Evolutionary conservation across 495 filamentous ascomycete species (phyloP).

Genomic region (Friedmanniomyces simplex): DNA sequence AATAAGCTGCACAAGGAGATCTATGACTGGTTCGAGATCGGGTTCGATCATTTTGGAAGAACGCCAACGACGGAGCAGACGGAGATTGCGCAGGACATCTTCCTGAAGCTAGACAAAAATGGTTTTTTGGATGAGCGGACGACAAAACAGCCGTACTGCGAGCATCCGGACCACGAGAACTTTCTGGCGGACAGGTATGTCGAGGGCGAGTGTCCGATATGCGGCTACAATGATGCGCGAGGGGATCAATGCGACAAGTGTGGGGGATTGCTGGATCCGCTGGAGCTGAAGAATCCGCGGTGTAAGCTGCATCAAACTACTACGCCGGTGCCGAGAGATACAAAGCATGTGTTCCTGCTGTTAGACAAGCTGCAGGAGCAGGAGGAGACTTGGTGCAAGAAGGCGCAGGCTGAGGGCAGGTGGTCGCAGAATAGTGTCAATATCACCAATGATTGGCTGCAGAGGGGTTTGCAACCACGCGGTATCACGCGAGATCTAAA

Average conservation of each 20-base stretch:
- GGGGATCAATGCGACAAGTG: conserved; percentile 87
- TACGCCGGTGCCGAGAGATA: conserved; percentile 60
- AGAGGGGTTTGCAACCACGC: conserved; percentile 68
- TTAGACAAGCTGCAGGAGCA: conserved; percentile 69
- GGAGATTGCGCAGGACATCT: conserved; percentile 77
- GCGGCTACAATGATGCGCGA: conserved; percentile 68
- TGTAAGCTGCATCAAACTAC: conserved; percentile 85
- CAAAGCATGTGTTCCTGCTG: conserved; percentile 64
- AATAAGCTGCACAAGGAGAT: conserved; percentile 71
- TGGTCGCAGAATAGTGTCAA: conserved; percentile 68
- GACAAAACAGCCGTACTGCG: conserved; percentile 74
- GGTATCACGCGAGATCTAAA: conserved; percentile 81
- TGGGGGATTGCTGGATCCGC: conserved; percentile 67
- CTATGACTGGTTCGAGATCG: conserved; percentile 82
- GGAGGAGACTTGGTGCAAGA: conserved; percentile 59
- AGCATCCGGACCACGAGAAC: conserved; percentile 52
- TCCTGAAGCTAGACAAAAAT: conserved; percentile 63
- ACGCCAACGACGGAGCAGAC: conserved; percentile 76
- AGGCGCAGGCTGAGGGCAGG: conserved; percentile 46
- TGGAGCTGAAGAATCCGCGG: conserved; percentile 44
- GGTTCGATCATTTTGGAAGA: conserved; percentile 75
- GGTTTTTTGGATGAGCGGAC: conserved; percentile 74
- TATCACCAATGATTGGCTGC: conserved; percentile 59
- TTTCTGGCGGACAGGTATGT: conserved; percentile 93
- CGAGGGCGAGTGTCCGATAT: conserved; percentile 77